These are phyloP conservation scores for Sporothrix curviconia DNA, from an alignment of 2,329 filamentous ascomycete species.

Conservation along the genomic window DNA sequence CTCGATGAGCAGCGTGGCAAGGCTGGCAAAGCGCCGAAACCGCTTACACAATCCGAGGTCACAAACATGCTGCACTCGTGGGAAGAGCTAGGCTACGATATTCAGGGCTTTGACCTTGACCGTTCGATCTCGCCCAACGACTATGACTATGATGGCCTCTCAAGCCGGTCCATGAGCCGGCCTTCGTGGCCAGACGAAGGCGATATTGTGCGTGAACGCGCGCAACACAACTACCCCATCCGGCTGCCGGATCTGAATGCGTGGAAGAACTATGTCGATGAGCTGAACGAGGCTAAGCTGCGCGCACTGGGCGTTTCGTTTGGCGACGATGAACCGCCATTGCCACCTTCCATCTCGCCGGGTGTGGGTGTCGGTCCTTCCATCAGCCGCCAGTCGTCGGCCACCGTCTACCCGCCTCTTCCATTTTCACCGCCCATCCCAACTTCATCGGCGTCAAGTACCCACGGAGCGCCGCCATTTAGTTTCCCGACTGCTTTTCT, in stretches of 20 bases:
- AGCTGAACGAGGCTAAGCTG: conserved; percentile 84
- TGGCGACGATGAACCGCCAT: conserved; percentile 62
- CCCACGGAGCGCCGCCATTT: conserved; percentile 50
- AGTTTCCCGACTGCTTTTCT: conserved; percentile 55
- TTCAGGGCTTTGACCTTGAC: conserved; percentile 60
- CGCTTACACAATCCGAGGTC: conserved; percentile 50
- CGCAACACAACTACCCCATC: conserved; percentile 50
- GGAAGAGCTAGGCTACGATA: conserved; percentile 63
- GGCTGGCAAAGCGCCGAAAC: conserved; percentile 45
- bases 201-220: conserved; percentile 52
- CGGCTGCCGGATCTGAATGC: conserved; percentile 63
- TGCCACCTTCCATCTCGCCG: conserved; percentile 59
- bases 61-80: conserved; percentile 58
- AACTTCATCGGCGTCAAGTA: conserved; percentile 70
- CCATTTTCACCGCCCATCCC: conserved; percentile 80
- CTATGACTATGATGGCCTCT: conserved; percentile 27
- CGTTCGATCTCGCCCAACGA: conserved; percentile 31
- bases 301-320: conserved; percentile 82
- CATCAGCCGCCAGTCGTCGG: conserved; percentile 62
- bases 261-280: conserved; percentile 71
- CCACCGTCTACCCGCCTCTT: conserved; percentile 62
- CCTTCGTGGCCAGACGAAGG: conserved; percentile 59
- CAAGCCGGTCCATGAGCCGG: conserved; percentile 55
- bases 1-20: conserved; percentile 59
- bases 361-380: conserved; percentile 44